Evolutionary conservation across 202 grass and related monocot species (phyloP), one percentile per base, ranked within the genome.

Genomic region (Miscanthus sacchariflorus): DNA sequence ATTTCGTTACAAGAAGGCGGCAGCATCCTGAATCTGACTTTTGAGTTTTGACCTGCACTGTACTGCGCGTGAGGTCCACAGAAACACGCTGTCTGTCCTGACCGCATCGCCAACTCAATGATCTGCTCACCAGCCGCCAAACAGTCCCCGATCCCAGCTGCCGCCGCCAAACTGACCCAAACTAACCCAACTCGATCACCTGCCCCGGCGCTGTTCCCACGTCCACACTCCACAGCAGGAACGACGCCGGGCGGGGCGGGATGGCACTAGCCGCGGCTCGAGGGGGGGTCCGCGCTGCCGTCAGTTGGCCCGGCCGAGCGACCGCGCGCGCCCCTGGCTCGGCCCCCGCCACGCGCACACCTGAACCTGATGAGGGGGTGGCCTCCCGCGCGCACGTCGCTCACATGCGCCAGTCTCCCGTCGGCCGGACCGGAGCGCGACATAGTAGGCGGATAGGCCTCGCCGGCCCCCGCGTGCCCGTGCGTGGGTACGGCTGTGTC

Each of bases 351-450:
- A 5, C 18, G 8, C 8, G 39, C 38, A 2, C 21, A 25, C 72
- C 72, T 46, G 42, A 23, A 8, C 2, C 5, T 15, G 42, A 43
- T 48, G 42, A 13, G 13, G 11, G 70, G 4, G 28, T 42, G 70
- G 39, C 25, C 28, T 28, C 28, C 28, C 27, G 65, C 27, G 30
- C 67, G 67, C 67, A 35, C 68, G 72, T 25, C 73, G 73, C 25
- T 13, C 75, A 78, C 30, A 59, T 78, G 75, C 50, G 75, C 30
- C 28, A n/a, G 18, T 58, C 49, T 19, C 75, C 75, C 25, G 74
- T 7, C 49, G 3, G 13, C 74, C 74, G 74, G 46, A 76, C 27
- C 46, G 46, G 44, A 17, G 7, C 23, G 12, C 52, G 59, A 64
- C 21, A 63, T 5, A 19, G 17, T 1, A 19, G 52, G 18, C 54